Percentiles rank a stretch among this genome's conserved stretches.
These are phyloP conservation scores for Aspergillus latus DNA, from an alignment of 2,329 filamentous ascomycete species.

Conservation along the genomic window DNA sequence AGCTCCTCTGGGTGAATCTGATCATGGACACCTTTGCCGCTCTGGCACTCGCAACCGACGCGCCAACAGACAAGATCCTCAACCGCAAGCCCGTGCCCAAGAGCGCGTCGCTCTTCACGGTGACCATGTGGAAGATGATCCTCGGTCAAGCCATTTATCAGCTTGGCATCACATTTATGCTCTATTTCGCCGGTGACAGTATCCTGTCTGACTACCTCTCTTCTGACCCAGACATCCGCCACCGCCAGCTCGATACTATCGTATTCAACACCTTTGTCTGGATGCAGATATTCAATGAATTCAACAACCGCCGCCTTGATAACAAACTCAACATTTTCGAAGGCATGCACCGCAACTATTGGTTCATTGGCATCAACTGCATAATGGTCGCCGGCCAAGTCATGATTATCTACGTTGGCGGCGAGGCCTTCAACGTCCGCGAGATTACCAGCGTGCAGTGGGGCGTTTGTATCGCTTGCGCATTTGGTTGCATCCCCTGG, in stretches of 20 bases:
- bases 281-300: slow-evolving; percentile 99
- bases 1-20: slow-evolving; percentile 92
- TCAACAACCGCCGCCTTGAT: slow-evolving; percentile 93
- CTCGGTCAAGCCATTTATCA: slow-evolving; percentile 90
- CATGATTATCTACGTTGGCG: slow-evolving; percentile 86
- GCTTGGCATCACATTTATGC: slow-evolving; percentile 71
- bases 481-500: slow-evolving; percentile 79
- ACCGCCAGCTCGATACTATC: slow-evolving; percentile 67
- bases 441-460: slow-evolving; percentile 73
- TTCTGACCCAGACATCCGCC: slow-evolving; percentile 51
- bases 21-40: slow-evolving; percentile 98
- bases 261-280: slow-evolving; percentile 99
- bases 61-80: slow-evolving; percentile 77
- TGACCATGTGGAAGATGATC: slow-evolving; percentile 99
- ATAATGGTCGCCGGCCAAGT: slow-evolving; percentile 89
- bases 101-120: slow-evolving; percentile 73
- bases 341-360: slow-evolving; percentile 77
- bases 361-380: slow-evolving; percentile 81
- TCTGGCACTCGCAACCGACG: slow-evolving; percentile 83
- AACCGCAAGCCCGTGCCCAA: slow-evolving; percentile 77
- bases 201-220: slow-evolving; percentile 51
- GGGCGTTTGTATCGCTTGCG: slow-evolving; percentile 82
- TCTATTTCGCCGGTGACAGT: slow-evolving; percentile 70
- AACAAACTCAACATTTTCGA: slow-evolving; percentile 97
- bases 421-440: slow-evolving; percentile 73